These are phyloP conservation scores for Naematelia encephala DNA, from an alignment of 768 basidiomycete genomes.

Conservation along the genomic window DNA sequence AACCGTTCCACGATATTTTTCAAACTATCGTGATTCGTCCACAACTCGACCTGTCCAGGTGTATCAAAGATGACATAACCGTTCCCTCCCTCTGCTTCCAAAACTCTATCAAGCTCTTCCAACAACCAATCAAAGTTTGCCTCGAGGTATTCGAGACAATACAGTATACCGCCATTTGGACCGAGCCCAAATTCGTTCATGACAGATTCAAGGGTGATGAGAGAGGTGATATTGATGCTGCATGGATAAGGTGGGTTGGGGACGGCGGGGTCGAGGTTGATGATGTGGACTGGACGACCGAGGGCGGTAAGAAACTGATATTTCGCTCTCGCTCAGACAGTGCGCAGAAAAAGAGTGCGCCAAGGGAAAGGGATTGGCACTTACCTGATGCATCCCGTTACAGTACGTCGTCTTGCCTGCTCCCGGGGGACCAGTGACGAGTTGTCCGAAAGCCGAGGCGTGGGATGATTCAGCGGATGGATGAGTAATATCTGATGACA, in stretches of 20 bases:
- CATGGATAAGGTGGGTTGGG: conserved; percentile 86
- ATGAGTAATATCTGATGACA: background rate
- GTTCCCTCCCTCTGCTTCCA: conserved; percentile 62
- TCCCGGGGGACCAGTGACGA: conserved; percentile 53
- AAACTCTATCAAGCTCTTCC: conserved; percentile 60
- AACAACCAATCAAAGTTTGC: conserved; percentile 74
- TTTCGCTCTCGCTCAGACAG: background rate
- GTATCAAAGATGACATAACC: conserved; percentile 91
- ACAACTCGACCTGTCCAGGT: conserved; percentile 95
- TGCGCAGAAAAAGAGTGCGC: background rate
- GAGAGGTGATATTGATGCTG: conserved; percentile 73
- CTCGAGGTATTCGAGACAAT: conserved; percentile 95
- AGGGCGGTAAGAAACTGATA: conserved; percentile 73
- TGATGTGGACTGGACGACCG: conserved; percentile 75
- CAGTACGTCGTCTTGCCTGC: conserved; percentile 55
- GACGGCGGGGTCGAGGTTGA: conserved; percentile 96
- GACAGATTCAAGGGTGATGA: conserved; percentile 81
- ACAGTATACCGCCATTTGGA: conserved; percentile 93
- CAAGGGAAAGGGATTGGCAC: background rate
- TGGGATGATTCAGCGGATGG: background rate
- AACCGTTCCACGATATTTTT: conserved; percentile 72
- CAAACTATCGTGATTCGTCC: conserved; percentile 89
- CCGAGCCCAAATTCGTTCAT: conserved; percentile 82
- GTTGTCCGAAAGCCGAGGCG: conserved; percentile 45
- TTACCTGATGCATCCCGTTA: conserved; percentile 53